phyloP scores from a whole-genome alignment of 2,329 filamentous ascomycete species.

The Orbilia quercus region DNA sequence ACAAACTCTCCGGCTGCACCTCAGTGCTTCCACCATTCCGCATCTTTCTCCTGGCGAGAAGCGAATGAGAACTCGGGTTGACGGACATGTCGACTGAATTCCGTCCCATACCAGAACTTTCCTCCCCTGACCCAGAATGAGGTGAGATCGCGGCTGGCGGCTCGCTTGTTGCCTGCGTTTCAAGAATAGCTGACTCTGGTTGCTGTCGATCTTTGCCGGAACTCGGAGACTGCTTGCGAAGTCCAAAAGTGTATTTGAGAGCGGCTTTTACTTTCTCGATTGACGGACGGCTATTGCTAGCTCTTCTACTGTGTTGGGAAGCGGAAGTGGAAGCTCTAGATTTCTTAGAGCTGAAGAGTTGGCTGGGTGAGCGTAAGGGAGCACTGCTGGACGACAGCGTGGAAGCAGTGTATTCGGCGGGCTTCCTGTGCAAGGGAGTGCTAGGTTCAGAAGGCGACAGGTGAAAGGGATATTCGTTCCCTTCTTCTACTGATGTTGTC shows the following conservation, averaged over 20 bases:
- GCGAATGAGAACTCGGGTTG: constrained; percentile 31
- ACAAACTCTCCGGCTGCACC: constrained; percentile 36
- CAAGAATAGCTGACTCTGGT: constrained; percentile 13
- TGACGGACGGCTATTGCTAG: constrained; percentile 39
- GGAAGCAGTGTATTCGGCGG: constrained; percentile 39
- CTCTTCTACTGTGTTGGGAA: constrained; percentile 39
- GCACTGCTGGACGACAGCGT: constrained; percentile 44
- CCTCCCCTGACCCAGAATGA: constrained; percentile 18
- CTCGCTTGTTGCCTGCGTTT: constrained; percentile 16
- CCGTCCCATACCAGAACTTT: constrained; percentile 27
- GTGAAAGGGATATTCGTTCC: constrained; percentile 42
- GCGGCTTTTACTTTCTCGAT: constrained; percentile 39
- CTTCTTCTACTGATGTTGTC: constrained; percentile 36
- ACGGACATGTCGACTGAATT: constrained; percentile 35
- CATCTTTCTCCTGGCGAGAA: constrained; percentile 51
- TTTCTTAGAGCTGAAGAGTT: constrained; percentile 23
- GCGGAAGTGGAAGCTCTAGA: constrained; percentile 23
- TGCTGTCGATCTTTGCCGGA: constrained; percentile 32
- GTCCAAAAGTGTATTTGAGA: constrained; percentile 24
- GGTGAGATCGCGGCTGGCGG: constrained; percentile 10
- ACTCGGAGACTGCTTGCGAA: constrained; percentile 27
- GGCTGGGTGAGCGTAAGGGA: constrained; percentile 38
- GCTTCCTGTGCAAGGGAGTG: constrained; percentile 33
- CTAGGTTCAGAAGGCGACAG: constrained; percentile 46
- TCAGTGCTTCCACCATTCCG: constrained; percentile 45